Base-by-base conservation (phyloP, 805 yeast species). In the Candida odintsovae region DNA sequence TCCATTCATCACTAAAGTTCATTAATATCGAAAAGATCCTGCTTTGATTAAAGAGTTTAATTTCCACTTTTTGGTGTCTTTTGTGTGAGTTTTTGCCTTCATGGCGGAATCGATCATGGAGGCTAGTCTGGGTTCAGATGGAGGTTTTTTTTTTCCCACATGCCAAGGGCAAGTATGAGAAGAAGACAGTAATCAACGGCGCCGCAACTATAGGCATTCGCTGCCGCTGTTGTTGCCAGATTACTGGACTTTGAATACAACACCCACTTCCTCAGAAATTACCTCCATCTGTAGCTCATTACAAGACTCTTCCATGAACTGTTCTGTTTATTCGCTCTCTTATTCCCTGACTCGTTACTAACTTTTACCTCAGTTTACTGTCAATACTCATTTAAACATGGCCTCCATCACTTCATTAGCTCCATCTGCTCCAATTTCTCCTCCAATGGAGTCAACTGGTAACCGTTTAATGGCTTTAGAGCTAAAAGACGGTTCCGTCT, bases 391-490 rank as follows among this genome's bases (percentile, higher is more conserved):
- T 16, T 3, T 11, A 38, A 40, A 44, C 26, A 48, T 48, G 50
- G 50, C 43, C 16, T 48, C 50, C 26, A 46, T 48, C 40, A 46
- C 43, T 39, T 29, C 50, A 33, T 23, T 48, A 26, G 39, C 48
- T 23, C 82, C 84, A 58, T 80, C 90, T 55, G 80, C 82, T 60
- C 96, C 97, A 46, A 87, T 90, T 63, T 77, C 95, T 57, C 96
- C 96, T 45, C 94, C 96, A 55, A 78, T 89, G 82, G 85, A 85
- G 61, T 73, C 89, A 46, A 80, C 83, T 49, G 88, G 88, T 57
- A 89, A 87, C 73, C 82, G 84, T 58, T 72, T 90, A 68, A 80
- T 88, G 77, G 83, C 95, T 50, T 80, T 90, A 65, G 96, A 90
- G 70, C 79, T 94, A 58, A 85, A 86, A 59, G 90, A 87, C 66